phyloP scores from a whole-genome alignment of 805 yeast species.

The Sporopachydermia lactativora region DNA sequence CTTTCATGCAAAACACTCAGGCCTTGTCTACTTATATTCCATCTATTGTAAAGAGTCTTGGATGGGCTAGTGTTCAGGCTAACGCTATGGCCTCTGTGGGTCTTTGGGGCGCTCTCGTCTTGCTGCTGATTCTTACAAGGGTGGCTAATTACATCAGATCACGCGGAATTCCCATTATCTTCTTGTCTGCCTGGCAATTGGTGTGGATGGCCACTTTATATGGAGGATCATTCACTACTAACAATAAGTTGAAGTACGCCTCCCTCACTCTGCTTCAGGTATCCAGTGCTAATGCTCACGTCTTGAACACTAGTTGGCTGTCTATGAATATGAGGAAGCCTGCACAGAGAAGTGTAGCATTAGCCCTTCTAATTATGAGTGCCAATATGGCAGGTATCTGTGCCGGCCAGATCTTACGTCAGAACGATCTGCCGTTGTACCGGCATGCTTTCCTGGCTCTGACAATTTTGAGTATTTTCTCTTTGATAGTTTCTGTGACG shows the following conservation, averaged over 20 bases:
- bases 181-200: neutral
- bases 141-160: neutral
- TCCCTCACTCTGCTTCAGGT: neutral
- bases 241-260: neutral
- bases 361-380: conserved; percentile 11
- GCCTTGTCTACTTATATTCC: conserved; percentile 7
- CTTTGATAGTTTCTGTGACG: neutral
- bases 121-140: neutral
- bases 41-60: neutral
- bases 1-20: conserved; percentile 5
- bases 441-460: conserved; percentile 8
- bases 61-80: neutral
- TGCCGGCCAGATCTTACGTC: conserved; percentile 12
- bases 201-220: neutral
- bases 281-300: conserved; percentile 5
- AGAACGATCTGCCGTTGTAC: conserved; percentile 10
- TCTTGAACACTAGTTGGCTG: conserved; percentile 10
- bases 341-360: conserved; percentile 9
- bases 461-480: conserved; percentile 2
- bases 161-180: neutral
- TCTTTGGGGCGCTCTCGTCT: neutral
- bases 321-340: conserved; percentile 9
- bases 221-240: neutral
- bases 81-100: neutral
- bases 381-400: conserved; percentile 12